These are phyloP conservation scores for sunflower (Helianthus annuus) DNA, from an alignment of 129 eudicot genomes.

Conservation along the genomic window HanXRQr2.0-SUNRISE NC_035437.2:91458366-91458865, in stretches of 20 bases:
- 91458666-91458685: constrained; percentile 79
- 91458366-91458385: neutral
- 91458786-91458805: constrained; percentile 76
- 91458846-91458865: constrained; percentile 98
- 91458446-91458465: neutral
- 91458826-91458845: constrained; percentile 67
- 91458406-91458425: neutral
- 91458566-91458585: neutral
- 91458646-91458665: constrained; percentile 68
- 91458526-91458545: neutral
- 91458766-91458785: constrained; percentile 66
- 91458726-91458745: constrained; percentile 69
- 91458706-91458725: constrained; percentile 99
- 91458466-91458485: neutral
- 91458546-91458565: neutral
- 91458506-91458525: neutral
- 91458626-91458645: constrained; percentile 71
- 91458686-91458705: constrained; percentile 69
- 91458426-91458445: neutral
- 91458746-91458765: constrained; percentile 63
- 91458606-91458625: neutral
- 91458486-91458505: neutral
- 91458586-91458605: neutral
- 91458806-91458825: constrained; percentile 49
- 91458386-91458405: neutral